Base-by-base conservation (phyloP, 345 rosid species). In the Triadica sebifera region DNA sequence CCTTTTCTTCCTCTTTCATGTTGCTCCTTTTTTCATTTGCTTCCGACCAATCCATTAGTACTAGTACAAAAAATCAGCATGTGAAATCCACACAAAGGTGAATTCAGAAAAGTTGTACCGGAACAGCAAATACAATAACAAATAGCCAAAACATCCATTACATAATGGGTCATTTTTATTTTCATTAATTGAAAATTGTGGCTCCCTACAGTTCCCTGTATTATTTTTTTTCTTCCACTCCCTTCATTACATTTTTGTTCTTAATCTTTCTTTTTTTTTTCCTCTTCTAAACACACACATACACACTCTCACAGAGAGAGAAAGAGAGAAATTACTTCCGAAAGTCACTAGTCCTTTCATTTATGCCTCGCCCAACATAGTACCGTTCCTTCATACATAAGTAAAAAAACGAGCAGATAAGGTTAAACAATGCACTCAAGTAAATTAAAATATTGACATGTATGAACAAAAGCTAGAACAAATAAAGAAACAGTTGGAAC, bases 361-460 rank as follows among this genome's bases (percentile, higher is more conserved):
- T 93, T 97, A 95, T 91, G 84, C 92, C 99, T 75, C 94, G 93
- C 50, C 99, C 99, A 60, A 95, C 99, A 74, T 88, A 95, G 78
- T 93, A 83, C 19, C 93, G 89, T 74, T 95, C 99, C 98, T 94
- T 80, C 80, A 77, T 55, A 55, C 17, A 81, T 72, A 73, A 81
- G 38, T 19, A 65, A 73, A 19, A 59, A 56, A 78, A 68, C 45
- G 81, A 46, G 15, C 5, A 73, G 34, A 46, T 59, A 81, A 75
- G 66, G 5, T 43, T 63, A 43, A 20, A 22, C 53, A 55, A 41
- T 41, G 38, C n/a, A 53, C n/a, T 34, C 5, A 70, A 43, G 64
- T 19, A 4, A 71, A 19, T 53, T 38, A 62, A 49, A 34, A 60
- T 39, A 55, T 49, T 63, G 13, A 43, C 22, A 46, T 17, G 12